Conservation (phyloP, 331 rosid genomes). For the Telfairia occidentalis region DNA sequence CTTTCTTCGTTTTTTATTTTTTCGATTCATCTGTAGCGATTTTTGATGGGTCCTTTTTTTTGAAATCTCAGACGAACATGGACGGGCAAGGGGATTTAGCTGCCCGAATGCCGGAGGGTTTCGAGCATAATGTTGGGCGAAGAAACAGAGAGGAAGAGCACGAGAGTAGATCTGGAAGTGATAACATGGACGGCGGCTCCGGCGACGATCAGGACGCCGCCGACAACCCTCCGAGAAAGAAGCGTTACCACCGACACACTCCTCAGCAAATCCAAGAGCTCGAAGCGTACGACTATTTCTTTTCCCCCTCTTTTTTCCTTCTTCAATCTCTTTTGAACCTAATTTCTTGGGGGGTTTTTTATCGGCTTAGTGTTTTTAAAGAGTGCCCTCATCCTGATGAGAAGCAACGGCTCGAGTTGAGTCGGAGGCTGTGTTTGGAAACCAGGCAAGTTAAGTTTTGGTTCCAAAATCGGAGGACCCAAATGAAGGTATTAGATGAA, state of each 20-base stretch:
- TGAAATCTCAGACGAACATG: constrained; percentile 34
- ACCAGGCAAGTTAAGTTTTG: constrained; percentile 95
- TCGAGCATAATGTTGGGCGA: constrained; percentile 37
- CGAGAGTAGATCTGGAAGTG: constrained; percentile 22
- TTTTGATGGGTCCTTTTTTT: constrained; percentile 5
- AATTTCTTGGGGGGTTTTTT: not conserved
- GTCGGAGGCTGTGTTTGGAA: constrained; percentile 70
- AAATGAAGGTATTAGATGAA: constrained; percentile 60
- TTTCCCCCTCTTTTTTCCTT: not conserved
- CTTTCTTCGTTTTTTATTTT: not conserved
- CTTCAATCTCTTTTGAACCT: not conserved
- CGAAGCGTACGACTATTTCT: constrained; percentile 47
- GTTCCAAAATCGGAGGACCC: constrained; percentile 98
- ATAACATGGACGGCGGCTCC: constrained; percentile 20
- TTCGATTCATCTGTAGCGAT: not conserved
- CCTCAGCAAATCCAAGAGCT: constrained; percentile 99
- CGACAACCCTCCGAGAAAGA: constrained; percentile 77
- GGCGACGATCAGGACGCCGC: constrained; percentile 44
- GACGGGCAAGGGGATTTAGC: constrained; percentile 59
- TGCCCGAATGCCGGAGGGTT: constrained; percentile 48
- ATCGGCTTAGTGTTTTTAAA: constrained; percentile 47
- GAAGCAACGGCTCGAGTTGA: constrained; percentile 86
- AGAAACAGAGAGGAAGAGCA: constrained; percentile 14
- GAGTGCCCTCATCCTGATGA: constrained; percentile 99
- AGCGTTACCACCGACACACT: constrained; percentile 97